Evolutionary conservation across 192 early-diverging fungal species (phyloP).

Genomic region (Linnemannia schmuckeri): DNA sequence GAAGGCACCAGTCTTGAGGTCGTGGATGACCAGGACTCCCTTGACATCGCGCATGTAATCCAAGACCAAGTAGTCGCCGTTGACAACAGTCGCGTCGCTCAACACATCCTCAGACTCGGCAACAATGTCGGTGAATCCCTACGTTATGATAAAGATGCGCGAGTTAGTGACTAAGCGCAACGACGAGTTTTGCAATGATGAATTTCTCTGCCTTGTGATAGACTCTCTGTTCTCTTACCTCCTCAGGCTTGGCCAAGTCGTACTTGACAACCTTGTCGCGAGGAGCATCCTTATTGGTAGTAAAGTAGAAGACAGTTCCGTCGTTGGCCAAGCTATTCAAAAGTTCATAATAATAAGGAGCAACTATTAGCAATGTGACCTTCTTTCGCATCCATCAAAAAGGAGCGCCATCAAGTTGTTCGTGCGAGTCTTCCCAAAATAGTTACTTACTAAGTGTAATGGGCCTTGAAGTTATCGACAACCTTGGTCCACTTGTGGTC

Average conservation of each 20-base stretch:
- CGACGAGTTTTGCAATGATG: not conserved
- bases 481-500: constrained; percentile 59
- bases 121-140: constrained; percentile 73
- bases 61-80: constrained; percentile 70
- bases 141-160: not conserved
- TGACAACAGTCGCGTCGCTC: constrained; percentile 52
- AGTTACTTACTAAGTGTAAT: constrained; percentile 54
- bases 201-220: not conserved
- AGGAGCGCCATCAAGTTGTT: not conserved
- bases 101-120: constrained; percentile 68
- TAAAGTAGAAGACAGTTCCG: constrained; percentile 70
- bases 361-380: not conserved
- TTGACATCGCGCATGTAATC: constrained; percentile 76
- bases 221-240: constrained; percentile 31
- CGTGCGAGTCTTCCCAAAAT: not conserved
- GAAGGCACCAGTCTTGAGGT: constrained; percentile 58
- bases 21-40: constrained; percentile 60
- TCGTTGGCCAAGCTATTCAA: constrained; percentile 66
- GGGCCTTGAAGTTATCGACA: constrained; percentile 66
- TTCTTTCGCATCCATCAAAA: not conserved
- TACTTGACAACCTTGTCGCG: constrained; percentile 71
- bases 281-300: constrained; percentile 72
- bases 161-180: not conserved
- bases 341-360: not conserved
- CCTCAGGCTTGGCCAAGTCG: constrained; percentile 67